Base-by-base conservation (phyloP, 208 protist species). In the Leishmania turanica region DNA sequence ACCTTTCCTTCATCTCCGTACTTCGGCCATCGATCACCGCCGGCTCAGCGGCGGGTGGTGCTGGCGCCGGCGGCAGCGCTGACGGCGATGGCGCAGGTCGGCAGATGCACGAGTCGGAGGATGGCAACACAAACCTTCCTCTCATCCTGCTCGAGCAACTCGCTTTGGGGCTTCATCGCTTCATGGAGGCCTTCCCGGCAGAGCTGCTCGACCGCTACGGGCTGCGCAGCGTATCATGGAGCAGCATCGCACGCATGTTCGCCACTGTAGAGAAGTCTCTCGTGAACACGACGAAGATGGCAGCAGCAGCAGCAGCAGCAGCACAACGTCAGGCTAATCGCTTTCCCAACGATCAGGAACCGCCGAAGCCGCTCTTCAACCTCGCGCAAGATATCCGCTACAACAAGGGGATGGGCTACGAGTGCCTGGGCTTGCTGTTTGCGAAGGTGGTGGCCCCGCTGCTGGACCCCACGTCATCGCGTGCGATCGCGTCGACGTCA, bases 51-150 rank as follows among this genome's bases (percentile, higher is more conserved):
- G 47, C 54, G 24, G 70, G 62, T 19, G 62, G 49, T 3, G 51
- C 64, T 13, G 75, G 74, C 27, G 74, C 66, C 47, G 83, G 78
- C 21, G 79, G 45, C 15, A 51, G 31, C 0, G 47, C 82, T 19
- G 65, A 62, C 27, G 45, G 71, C 34, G 82, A 64, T 47, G 74
- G 27, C 51, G 83, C 79, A 0, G 81, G 75, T 53, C 83, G 74
- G 21, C 80, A 91, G 65, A 40, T 89, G 45, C 92, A 97, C 85
- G 91, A 97, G 76, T 95, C 92, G 1, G 92, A 88, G 62, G 95
- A 98, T 81, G 91, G 90, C 60, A 98, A 98, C 84, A 96, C 93
- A 19, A 96, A 97, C 78, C 83, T 98, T 73, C 93, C 95, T 19
- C 84, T 98, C 15, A 97, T 98, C 75, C 86, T 98, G 24, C 83